A percentile compares a stretch with the other conserved stretches of the same genome.
Conservation (phyloP, 73 alveolate species). For the Tetrahymena thermophila region DNA sequence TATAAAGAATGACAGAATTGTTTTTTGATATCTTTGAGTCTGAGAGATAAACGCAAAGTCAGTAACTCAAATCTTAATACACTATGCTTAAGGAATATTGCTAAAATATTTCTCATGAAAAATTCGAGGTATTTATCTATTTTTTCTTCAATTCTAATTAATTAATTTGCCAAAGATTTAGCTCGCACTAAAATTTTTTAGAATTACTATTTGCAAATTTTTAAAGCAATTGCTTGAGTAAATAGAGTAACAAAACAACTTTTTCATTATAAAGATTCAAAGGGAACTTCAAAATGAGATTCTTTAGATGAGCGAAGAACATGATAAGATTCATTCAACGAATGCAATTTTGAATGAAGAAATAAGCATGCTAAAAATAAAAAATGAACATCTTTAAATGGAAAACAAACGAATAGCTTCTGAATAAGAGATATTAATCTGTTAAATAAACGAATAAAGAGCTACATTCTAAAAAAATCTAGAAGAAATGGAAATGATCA, state of each 20-base stretch:
- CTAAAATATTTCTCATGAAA: background rate
- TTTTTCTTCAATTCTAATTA: too few relatives aligned
- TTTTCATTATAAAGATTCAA: background rate
- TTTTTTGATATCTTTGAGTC: background rate
- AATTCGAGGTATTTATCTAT: background rate
- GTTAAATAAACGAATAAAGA: background rate
- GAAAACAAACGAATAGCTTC: background rate
- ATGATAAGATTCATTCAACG: background rate
- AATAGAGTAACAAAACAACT: background rate
- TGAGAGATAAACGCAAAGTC: background rate
- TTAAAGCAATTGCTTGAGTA: background rate
- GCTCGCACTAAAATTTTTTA: background rate
- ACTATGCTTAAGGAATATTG: background rate
- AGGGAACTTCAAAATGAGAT: background rate
- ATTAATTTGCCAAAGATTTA: background rate
- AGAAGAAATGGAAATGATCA: background rate
- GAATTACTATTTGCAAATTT: background rate
- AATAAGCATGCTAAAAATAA: background rate
- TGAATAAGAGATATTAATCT: background rate
- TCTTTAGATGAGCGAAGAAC: background rate
- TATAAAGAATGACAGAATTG: background rate
- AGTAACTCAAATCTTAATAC: background rate
- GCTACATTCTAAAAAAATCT: background rate
- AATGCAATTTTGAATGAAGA: background rate
- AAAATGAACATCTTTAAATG: background rate